Evolutionary conservation across 768 basidiomycete species (phyloP).

Genomic region (Udeniomyces megalosporus): DNA sequence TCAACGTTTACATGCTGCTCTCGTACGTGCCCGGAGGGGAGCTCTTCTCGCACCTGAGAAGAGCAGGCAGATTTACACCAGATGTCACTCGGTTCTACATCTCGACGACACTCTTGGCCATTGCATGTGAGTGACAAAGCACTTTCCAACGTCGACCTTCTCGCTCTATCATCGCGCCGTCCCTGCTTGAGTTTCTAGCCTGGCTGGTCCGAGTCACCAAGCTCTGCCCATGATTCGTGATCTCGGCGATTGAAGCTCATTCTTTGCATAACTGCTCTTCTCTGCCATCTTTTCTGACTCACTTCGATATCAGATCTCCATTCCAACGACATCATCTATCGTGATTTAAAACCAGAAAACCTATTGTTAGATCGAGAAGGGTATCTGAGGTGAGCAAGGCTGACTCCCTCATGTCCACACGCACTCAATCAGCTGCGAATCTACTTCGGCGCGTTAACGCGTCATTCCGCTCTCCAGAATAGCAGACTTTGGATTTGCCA

Average conservation of each 20-base stretch:
- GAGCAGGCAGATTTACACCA: constrained; percentile 84
- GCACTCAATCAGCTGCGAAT: not conserved
- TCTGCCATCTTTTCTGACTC: not conserved
- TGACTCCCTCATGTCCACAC: not conserved
- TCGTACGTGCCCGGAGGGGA: constrained; percentile 94
- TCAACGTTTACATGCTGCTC: constrained; percentile 96
- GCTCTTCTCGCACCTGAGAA: constrained; percentile 86
- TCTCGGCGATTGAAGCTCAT: too few species aligned
- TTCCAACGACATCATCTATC: constrained; percentile 92
- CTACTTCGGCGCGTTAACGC: too few species aligned
- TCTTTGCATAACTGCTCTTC: too few species aligned
- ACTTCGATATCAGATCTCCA: constrained; percentile 77
- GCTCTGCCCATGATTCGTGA: too few species aligned
- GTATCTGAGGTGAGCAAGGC: constrained; percentile 35
- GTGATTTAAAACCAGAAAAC: constrained; percentile 97
- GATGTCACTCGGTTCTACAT: constrained; percentile 98
- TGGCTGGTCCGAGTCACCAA: too few species aligned
- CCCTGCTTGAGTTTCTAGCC: not conserved
- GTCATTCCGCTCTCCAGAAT: constrained; percentile 43
- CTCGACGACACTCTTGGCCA: constrained; percentile 83
- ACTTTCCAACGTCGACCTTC: too few species aligned
- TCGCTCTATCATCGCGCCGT: too few species aligned
- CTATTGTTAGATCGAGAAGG: constrained; percentile 86
- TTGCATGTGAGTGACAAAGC: constrained; percentile 36
- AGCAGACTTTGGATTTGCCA: constrained; percentile 96